phyloP scores from a whole-genome alignment of 306 rosid species.

The Citrullus mucosospermus region DNA sequence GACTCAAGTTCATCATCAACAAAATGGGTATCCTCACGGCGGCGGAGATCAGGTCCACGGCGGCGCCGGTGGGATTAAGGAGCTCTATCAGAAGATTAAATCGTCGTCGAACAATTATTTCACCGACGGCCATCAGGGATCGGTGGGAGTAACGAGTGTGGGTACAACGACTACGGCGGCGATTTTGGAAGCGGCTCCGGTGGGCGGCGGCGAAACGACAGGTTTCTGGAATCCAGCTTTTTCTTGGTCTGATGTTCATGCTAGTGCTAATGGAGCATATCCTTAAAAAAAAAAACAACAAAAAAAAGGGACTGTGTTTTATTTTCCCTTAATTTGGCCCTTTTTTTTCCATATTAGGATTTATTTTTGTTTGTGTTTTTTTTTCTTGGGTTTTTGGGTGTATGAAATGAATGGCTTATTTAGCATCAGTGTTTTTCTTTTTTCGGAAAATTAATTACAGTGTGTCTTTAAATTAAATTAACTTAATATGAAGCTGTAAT shows the following conservation, averaged over 20 bases:
- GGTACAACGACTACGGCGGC: conserved; percentile 22
- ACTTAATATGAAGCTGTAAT: not conserved
- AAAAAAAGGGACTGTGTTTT: not conserved
- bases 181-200: conserved; percentile 51
- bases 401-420: not conserved
- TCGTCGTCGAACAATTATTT: conserved; percentile 34
- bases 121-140: conserved; percentile 18
- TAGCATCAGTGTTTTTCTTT: conserved; percentile 12
- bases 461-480: not conserved
- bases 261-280: conserved; percentile 73
- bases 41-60: conserved; percentile 23
- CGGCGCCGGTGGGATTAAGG: conserved; percentile 57
- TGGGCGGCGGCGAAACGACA: conserved; percentile 39
- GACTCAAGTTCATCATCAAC: conserved; percentile 17
- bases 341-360: not conserved
- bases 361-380: not conserved
- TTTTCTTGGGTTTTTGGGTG: not conserved
- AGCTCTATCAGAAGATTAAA: conserved; percentile 67
- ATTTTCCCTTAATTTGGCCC: not conserved
- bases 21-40: conserved; percentile 14
- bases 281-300: conserved; percentile 13
- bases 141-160: conserved; percentile 33
- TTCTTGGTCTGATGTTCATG: conserved; percentile 80
- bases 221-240: conserved; percentile 77
- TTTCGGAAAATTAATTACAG: not conserved